Percentiles rank a stretch among this genome's conserved stretches.
Evolutionary conservation across 1,139 yeast species (phyloP).

Genomic region (Tardiomyces digboiensis): DNA sequence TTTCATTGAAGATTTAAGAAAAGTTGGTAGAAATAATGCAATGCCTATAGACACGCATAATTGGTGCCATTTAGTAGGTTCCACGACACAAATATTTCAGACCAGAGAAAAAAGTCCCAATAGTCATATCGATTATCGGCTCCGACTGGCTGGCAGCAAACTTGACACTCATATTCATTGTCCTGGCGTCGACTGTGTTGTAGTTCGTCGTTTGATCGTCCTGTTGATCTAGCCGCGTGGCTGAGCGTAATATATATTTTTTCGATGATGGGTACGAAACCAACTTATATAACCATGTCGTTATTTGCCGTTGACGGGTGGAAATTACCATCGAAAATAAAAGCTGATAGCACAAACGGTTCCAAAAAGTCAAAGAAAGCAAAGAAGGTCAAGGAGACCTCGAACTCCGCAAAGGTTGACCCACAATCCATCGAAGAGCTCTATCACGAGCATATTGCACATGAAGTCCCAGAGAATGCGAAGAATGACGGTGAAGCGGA

Average conservation of each 20-base stretch:
- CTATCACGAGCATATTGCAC: constrained; percentile 2
- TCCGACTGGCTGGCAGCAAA: no score
- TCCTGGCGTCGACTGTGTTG: no score
- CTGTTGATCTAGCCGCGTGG: background rate
- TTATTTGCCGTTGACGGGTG: constrained; percentile 78
- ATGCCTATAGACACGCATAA: no score
- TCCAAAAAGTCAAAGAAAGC: constrained; percentile 30
- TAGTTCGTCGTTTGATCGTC: background rate
- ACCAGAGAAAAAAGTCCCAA: background rate
- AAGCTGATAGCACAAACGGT: constrained; percentile 32
- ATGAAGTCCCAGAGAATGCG: constrained; percentile 3
- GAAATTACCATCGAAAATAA: constrained; percentile 54
- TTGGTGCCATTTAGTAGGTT: background rate
- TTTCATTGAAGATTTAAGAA: no score
- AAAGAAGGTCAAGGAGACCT: constrained; percentile 17
- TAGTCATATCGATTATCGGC: no score
- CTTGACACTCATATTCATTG: no score
- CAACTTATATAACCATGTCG: constrained; percentile 38
- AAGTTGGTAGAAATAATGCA: no score
- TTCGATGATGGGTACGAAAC: background rate
- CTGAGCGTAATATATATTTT: background rate
- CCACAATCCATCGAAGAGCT: constrained; percentile 7
- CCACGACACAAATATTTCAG: background rate
- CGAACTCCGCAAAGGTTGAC: constrained; percentile 11
- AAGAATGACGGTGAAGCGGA: constrained; percentile 3